phyloP scores from a whole-genome alignment of 75 land plant genomes.

The Adiantum capillusveneris region DNA sequence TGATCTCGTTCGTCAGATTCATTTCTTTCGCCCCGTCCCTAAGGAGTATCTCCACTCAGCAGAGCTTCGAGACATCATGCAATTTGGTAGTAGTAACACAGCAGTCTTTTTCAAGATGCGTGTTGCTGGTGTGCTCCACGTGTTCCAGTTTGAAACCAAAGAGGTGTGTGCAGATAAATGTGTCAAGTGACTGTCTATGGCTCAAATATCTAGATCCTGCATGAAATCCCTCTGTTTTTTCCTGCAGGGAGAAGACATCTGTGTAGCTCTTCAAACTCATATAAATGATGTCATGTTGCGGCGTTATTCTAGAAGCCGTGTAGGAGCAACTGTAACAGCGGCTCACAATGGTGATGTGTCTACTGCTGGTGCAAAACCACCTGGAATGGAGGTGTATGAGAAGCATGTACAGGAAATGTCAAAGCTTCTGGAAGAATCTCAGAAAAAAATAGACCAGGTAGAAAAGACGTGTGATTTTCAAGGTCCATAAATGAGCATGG shows the following conservation, averaged over 20 bases:
- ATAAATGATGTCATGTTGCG: conserved; percentile 20
- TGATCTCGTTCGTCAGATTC: conserved; percentile 23
- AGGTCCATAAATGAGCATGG: no score
- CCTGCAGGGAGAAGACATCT: conserved; percentile 28
- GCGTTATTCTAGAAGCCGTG: conserved; percentile 6
- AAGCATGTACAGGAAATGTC: conserved; percentile 25
- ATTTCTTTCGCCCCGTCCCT: conserved; percentile 31
- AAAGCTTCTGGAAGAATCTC: conserved; percentile 20
- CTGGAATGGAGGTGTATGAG: conserved; percentile 17
- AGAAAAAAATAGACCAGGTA: conserved; percentile 16
- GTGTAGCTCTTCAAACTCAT: conserved; percentile 18
- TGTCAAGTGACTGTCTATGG: no score
- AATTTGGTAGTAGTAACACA: conserved; percentile 24
- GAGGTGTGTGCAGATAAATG: conserved; percentile 11
- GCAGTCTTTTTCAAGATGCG: conserved; percentile 16
- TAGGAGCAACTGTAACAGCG: conserved; percentile 7
- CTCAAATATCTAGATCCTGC: no score
- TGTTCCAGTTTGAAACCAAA: conserved; percentile 27
- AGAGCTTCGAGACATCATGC: conserved; percentile 23
- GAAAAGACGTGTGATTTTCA: background rate
- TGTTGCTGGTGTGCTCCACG: conserved; percentile 11
- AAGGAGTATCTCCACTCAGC: conserved; percentile 23
- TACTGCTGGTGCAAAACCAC: conserved; percentile 10
- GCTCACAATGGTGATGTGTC: conserved; percentile 1
- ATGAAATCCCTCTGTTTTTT: background rate